phyloP scores from a whole-genome alignment of 345 rosid species.

The Erysimum cheiranthoides region DNA sequence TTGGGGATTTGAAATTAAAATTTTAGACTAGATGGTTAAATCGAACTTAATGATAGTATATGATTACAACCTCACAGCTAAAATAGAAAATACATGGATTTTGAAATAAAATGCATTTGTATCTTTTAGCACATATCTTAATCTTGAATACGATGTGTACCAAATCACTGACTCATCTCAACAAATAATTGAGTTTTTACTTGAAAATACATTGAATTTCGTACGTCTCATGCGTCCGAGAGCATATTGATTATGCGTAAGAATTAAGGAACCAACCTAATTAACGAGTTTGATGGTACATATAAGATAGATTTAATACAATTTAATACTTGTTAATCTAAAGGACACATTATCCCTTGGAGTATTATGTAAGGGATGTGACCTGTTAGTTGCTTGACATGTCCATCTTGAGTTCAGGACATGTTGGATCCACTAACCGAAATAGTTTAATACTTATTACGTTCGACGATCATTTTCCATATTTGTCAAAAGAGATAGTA shows the following conservation, averaged over 20 bases:
- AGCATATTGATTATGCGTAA: neutral
- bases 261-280: constrained; percentile 36
- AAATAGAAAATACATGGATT: neutral
- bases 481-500: neutral
- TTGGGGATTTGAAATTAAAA: constrained; percentile 1
- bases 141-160: neutral
- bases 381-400: constrained; percentile 37
- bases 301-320: neutral
- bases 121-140: neutral
- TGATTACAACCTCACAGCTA: neutral
- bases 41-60: neutral
- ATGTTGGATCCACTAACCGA: constrained; percentile 30
- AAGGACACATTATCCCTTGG: neutral
- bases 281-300: neutral
- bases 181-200: constrained; percentile 10
- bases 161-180: constrained; percentile 8
- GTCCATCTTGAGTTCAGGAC: neutral
- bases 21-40: neutral
- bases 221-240: constrained; percentile 2
- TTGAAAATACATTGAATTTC: constrained; percentile 1
- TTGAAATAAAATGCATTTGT: neutral
- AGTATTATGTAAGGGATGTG: constrained; percentile 42
- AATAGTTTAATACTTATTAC: neutral
- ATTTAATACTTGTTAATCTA: neutral
- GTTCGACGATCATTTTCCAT: neutral